Conservation (phyloP, 345 rosid genomes). For the Combretum micranthum region DNA sequence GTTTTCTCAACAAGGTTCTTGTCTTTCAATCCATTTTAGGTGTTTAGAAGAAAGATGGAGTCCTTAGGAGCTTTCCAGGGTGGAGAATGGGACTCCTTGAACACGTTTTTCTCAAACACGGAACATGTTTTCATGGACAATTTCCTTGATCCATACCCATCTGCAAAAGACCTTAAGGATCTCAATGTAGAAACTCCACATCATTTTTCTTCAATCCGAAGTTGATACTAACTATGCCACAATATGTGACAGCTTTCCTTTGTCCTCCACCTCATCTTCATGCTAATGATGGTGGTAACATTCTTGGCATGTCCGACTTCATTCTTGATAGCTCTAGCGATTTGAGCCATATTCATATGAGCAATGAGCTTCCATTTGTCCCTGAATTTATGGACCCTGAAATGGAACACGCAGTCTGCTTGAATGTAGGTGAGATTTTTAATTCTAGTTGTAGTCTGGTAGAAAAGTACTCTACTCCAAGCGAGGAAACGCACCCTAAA, state of each 20-base stretch:
- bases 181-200: conserved; percentile 8
- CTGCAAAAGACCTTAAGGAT: conserved; percentile 14
- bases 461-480: conserved; percentile 5
- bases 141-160: conserved; percentile 22
- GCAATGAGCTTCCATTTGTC: not conserved
- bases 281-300: conserved; percentile 15
- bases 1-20: not conserved
- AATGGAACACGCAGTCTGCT: not conserved
- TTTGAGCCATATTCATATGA: not conserved
- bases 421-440: not conserved
- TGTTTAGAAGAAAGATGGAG: conserved; percentile 23
- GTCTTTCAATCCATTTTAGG: not conserved
- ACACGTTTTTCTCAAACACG: conserved; percentile 26
- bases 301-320: not conserved
- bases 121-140: conserved; percentile 26
- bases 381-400: conserved; percentile 3
- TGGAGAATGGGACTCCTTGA: conserved; percentile 40
- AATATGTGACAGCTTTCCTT: conserved; percentile 12
- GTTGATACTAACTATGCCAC: conserved; percentile 9
- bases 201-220: conserved; percentile 18
- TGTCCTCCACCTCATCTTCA: conserved; percentile 14
- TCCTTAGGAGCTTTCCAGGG: conserved; percentile 30
- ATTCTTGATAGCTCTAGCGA: too few species aligned
- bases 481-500: conserved; percentile 28
- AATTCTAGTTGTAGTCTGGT: conserved; percentile 5